These are phyloP conservation scores for Withania somnifera DNA, from an alignment of 305 asterid species.

Conservation along the genomic window DNA sequence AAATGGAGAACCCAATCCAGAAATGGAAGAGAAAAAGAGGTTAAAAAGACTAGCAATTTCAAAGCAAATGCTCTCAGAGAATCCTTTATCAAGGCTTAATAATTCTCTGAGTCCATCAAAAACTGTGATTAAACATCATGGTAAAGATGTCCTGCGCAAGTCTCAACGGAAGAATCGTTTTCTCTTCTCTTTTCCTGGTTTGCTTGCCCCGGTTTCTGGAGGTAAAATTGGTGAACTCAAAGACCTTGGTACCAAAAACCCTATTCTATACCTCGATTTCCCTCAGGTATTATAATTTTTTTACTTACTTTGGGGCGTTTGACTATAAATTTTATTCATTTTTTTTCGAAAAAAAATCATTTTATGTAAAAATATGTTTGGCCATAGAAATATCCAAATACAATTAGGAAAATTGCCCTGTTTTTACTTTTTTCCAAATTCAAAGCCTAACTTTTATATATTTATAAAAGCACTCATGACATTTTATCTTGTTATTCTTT, in stretches of 20 bases:
- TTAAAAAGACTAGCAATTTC: conserved; percentile 42
- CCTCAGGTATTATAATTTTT: conserved; percentile 40
- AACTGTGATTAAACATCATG: conserved; percentile 64
- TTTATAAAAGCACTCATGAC: no score
- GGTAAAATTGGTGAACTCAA: conserved; percentile 27
- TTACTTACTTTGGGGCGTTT: background rate
- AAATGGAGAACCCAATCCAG: conserved; percentile 33
- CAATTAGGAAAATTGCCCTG: no score
- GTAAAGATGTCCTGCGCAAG: conserved; percentile 58
- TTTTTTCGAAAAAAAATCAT: no score
- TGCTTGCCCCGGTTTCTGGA: conserved; percentile 58
- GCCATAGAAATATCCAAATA: no score
- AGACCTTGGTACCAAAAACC: conserved; percentile 82
- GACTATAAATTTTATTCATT: no score
- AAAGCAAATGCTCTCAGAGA: conserved; percentile 35
- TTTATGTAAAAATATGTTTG: no score
- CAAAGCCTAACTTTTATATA: no score
- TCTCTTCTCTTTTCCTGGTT: conserved; percentile 33
- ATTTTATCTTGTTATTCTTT: no score
- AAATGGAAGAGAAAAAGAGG: conserved; percentile 47
- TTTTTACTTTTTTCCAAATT: no score
- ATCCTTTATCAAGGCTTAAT: conserved; percentile 19
- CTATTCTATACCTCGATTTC: conserved; percentile 73
- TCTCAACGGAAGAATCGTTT: conserved; percentile 51
- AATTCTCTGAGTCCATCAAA: conserved; percentile 51